phyloP scores from a whole-genome alignment of 148 eudicot species.

The Fagopyrum tataricum region DNA sequence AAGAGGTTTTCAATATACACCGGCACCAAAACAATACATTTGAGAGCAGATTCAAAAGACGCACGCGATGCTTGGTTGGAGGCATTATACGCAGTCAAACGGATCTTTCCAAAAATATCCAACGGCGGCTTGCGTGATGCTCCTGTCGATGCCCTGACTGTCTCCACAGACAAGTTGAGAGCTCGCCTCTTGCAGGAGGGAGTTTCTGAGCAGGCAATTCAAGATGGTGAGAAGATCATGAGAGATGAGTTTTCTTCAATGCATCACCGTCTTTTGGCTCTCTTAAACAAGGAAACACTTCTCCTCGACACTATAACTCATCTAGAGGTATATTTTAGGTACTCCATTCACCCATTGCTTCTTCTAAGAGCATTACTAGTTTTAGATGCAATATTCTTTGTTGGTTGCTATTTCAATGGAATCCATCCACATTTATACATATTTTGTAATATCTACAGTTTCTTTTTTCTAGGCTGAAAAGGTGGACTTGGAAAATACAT shows the following conservation, averaged over 20 bases:
- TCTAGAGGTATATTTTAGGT: conserved; percentile 51
- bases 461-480: conserved; percentile 22
- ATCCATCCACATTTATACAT: not conserved
- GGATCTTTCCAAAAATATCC: conserved; percentile 50
- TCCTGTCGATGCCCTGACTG: conserved; percentile 26
- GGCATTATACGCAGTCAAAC: conserved; percentile 50
- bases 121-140: conserved; percentile 37
- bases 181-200: conserved; percentile 48
- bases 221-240: conserved; percentile 50
- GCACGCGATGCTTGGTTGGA: conserved; percentile 50
- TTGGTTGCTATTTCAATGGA: not conserved
- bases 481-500: conserved; percentile 26
- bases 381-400: not conserved
- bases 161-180: conserved; percentile 54
- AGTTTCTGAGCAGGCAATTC: conserved; percentile 44
- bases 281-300: conserved; percentile 45
- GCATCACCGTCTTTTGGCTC: conserved; percentile 43
- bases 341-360: not conserved
- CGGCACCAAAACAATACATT: conserved; percentile 54
- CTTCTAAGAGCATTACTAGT: not conserved
- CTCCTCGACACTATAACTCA: conserved; percentile 45
- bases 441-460: not conserved
- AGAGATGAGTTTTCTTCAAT: conserved; percentile 38
- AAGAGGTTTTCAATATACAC: conserved; percentile 58
- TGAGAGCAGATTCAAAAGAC: conserved; percentile 58